Conservation (phyloP, 1,284 basidiomycete genomes). For the Cystobasidium slooffiae region DNA sequence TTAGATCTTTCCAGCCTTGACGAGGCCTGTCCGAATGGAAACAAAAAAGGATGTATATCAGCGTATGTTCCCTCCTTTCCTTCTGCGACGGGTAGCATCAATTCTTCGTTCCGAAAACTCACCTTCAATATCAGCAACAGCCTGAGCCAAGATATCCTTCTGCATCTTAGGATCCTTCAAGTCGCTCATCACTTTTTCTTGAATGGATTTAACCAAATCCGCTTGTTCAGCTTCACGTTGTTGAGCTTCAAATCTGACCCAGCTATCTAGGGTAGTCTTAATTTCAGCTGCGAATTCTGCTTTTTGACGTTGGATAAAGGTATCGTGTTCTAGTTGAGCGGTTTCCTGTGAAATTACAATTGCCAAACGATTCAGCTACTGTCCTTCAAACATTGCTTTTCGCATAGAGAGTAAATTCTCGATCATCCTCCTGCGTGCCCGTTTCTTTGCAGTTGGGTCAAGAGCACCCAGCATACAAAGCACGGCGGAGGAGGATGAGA, state of each 20-base stretch:
- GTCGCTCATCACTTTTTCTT: slow-evolving; percentile 79
- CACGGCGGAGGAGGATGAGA: too few species aligned
- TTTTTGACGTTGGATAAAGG: slow-evolving; percentile 90
- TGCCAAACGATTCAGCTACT: too few species aligned
- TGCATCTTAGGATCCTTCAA: slow-evolving; percentile 90
- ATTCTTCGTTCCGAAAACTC: slow-evolving; percentile 58
- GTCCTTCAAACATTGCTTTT: background rate
- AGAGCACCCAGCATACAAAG: background rate
- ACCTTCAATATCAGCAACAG: slow-evolving; percentile 92
- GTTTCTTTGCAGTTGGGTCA: background rate
- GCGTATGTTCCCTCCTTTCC: background rate
- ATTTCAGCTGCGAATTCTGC: slow-evolving; percentile 83
- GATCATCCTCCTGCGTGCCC: slow-evolving; percentile 10
- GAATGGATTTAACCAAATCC: slow-evolving; percentile 82
- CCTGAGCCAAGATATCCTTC: slow-evolving; percentile 83
- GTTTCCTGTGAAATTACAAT: slow-evolving; percentile 69
- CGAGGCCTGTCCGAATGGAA: slow-evolving; percentile 63
- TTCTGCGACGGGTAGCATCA: background rate
- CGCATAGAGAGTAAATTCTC: background rate
- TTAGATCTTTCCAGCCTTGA: slow-evolving; percentile 73
- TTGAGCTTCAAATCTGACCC: slow-evolving; percentile 97
- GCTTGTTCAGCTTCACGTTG: slow-evolving; percentile 94
- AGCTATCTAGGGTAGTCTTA: slow-evolving; percentile 93
- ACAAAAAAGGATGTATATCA: background rate
- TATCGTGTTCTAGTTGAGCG: slow-evolving; percentile 84